phyloP scores from a whole-genome alignment of 257 asterid species.

The Verbascum thapsus region DNA sequence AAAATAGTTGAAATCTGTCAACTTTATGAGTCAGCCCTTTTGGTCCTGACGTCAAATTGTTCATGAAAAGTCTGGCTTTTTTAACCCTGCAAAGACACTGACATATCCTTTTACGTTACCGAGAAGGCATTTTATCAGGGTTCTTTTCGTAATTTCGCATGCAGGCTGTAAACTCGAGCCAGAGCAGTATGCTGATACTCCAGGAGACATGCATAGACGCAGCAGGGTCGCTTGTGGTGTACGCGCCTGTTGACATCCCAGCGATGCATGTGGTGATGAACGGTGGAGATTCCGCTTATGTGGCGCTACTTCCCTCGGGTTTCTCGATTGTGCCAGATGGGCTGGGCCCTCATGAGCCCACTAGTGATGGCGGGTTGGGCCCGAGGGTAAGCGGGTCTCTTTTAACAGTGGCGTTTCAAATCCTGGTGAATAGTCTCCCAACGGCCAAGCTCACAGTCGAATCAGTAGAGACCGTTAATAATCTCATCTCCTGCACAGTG shows the following conservation, averaged over 20 bases:
- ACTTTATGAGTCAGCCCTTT: constrained; percentile 18
- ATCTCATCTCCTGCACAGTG: constrained; percentile 88
- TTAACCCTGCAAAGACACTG: constrained; percentile 28
- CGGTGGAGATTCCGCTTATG: constrained; percentile 95
- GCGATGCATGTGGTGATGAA: constrained; percentile 94
- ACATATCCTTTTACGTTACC: constrained; percentile 22
- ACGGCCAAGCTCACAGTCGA: constrained; percentile 89
- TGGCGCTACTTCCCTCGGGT: constrained; percentile 89
- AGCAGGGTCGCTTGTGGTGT: constrained; percentile 88
- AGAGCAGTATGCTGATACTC: constrained; percentile 84
- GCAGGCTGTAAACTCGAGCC: constrained; percentile 58
- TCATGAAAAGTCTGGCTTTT: constrained; percentile 38
- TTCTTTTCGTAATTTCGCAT: constrained; percentile 16
- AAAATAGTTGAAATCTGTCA: constrained; percentile 42
- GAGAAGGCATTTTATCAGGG: constrained; percentile 28
- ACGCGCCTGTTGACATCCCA: constrained; percentile 96
- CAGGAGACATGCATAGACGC: constrained; percentile 88
- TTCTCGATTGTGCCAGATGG: constrained; percentile 90
- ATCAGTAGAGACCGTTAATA: constrained; percentile 92
- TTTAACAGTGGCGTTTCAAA: constrained; percentile 88
- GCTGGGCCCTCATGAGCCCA: constrained; percentile 50
- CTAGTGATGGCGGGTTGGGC: constrained; percentile 37
- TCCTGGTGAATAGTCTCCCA: constrained; percentile 78
- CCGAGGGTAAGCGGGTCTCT: constrained; percentile 68
- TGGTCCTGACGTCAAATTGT: constrained; percentile 35